phyloP scores from a whole-genome alignment of 2,329 filamentous ascomycete genomes.

The Coleophoma cylindrospora region DNA sequence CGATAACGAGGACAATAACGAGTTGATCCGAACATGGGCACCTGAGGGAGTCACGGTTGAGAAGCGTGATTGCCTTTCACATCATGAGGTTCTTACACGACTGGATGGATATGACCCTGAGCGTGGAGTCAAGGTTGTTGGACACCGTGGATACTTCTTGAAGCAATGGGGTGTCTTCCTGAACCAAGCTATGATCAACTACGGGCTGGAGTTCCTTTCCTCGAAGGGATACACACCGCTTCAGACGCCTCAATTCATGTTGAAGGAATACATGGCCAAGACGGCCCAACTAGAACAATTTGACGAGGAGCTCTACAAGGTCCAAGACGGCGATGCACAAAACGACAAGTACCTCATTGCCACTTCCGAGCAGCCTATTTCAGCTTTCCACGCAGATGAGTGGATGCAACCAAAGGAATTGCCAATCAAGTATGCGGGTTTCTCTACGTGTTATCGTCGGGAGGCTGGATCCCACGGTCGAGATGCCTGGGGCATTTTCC shows the following conservation, averaged over 20 bases:
- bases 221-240: conserved; percentile 76
- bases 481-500: conserved; percentile 97
- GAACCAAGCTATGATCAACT: conserved; percentile 92
- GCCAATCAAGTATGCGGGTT: conserved; percentile 87
- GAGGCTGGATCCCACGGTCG: conserved; percentile 89
- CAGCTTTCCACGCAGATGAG: conserved; percentile 86
- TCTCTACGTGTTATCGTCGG: conserved; percentile 92
- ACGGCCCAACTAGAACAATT: conserved; percentile 96
- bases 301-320: conserved; percentile 97
- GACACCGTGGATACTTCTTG: conserved; percentile 90
- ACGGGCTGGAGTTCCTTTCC: conserved; percentile 84
- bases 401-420: conserved; percentile 84
- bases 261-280: conserved; percentile 94
- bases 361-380: conserved; percentile 92
- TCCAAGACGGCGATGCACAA: conserved; percentile 78
- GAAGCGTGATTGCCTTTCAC: conserved; percentile 76
- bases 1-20: conserved; percentile 86
- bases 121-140: conserved; percentile 88
- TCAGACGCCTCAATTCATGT: conserved; percentile 91
- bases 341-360: conserved; percentile 79
- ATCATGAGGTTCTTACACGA: conserved; percentile 88
- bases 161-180: conserved; percentile 85
- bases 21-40: conserved; percentile 70
- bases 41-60: conserved; percentile 70
- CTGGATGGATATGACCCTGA: conserved; percentile 91